Percentiles rank a stretch among this genome's conserved stretches.
These are phyloP conservation scores for Notholithocarpus densiflorus DNA, from an alignment of 306 rosid species.

Conservation along the genomic window DNA sequence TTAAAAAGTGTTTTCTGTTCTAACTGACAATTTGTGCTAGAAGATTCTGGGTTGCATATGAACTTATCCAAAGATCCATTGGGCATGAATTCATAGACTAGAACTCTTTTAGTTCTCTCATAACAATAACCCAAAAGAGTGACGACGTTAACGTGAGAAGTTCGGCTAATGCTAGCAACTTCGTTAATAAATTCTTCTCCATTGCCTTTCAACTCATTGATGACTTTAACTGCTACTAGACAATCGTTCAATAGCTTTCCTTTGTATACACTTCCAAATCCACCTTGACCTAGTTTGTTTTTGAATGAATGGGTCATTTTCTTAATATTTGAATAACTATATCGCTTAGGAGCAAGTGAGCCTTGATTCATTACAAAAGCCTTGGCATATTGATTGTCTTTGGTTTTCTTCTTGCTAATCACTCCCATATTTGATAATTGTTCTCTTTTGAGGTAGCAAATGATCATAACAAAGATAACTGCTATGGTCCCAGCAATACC, in stretches of 20 bases:
- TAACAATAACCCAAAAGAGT: too few relatives aligned
- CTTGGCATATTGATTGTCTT: too few relatives aligned
- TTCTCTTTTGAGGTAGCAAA: too few relatives aligned
- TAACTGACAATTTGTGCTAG: background rate
- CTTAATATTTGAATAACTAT: background rate
- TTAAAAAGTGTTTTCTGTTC: conserved; percentile 13
- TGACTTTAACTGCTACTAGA: conserved; percentile 37
- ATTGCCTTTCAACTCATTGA: conserved; percentile 1
- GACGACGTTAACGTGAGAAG: too few relatives aligned
- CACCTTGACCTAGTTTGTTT: conserved; percentile 29
- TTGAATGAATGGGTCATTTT: too few relatives aligned
- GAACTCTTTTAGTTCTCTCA: too few relatives aligned
- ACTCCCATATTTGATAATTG: too few relatives aligned
- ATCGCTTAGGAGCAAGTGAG: conserved; percentile 6
- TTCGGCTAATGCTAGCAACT: too few relatives aligned
- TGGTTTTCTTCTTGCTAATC: too few relatives aligned
- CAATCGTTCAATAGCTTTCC: conserved; percentile 23
- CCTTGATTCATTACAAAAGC: background rate
- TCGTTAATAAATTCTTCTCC: too few relatives aligned
- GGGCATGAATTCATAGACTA: background rate
- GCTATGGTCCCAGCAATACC: too few relatives aligned
- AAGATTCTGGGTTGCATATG: background rate
- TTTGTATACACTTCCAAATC: conserved; percentile 40
- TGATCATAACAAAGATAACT: too few relatives aligned
- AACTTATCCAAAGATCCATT: conserved; percentile 42